Evolutionary conservation across 2,329 filamentous ascomycete genomes (phyloP), one percentile per base, ranked within the genome.

Genomic region (Drechslerella coelobrocha): DNA sequence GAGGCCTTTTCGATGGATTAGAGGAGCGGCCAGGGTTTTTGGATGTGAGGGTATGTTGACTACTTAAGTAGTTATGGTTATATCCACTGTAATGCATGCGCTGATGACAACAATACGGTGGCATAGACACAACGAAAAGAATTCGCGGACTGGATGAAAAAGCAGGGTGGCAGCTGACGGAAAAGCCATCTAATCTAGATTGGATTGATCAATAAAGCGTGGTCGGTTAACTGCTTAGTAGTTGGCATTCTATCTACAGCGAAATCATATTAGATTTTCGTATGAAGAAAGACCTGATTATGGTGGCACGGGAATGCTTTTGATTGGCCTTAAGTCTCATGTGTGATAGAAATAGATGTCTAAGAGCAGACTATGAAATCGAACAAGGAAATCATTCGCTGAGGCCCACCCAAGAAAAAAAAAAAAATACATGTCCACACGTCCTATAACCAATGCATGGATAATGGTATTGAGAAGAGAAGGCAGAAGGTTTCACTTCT

Each of bases 1-100:
- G 89, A 14, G 96, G 95, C 77, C 91, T 92, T 4, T 97, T 92
- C 78, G 83, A 82, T 53, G 83, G 85, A 48, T 79, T 97, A 69
- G 93, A 97, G 80, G 88, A 90, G 68, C 83, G 94, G 74, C 86
- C 88, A 50, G 88, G 91, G 0, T 99, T 97, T 76, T 84, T 91
- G 81, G 91, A 99, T 80, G 90, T 97, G 73, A 87, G 91, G 79
- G 89, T 87, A 78, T 84, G 61, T 71, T 29, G 5, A 12, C 43
- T 48, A 5, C 26, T 29, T 14, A 43, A 2, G 29, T 8, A 7
- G 26, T 43, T 34, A 9, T 14, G 23, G 80, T 78, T 72, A 2
- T 68, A 31, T 52, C 41, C 23, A 39, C n/a, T n/a, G 2, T 43
- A 23, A 17, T 31, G 50, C 56, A 43, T 12, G 26, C 50, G 23